Evolutionary conservation across 305 asterid genomes (phyloP), one percentile per base, ranked within the genome.

Genomic region (Fraxinus paxiana): DNA sequence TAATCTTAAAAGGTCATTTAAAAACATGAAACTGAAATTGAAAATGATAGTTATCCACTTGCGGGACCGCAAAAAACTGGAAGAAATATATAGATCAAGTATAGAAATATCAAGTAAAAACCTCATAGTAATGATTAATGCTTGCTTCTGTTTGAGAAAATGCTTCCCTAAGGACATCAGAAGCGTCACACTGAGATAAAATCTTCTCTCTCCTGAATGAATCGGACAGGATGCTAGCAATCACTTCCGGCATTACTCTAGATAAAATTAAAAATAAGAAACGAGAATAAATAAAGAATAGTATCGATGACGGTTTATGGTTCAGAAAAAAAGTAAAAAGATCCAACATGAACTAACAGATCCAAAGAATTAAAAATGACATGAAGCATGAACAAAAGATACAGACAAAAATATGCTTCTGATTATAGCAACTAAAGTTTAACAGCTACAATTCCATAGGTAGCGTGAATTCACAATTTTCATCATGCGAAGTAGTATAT

Each of bases 151-250:
- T 91, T 80, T 89, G 92, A 86, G 79, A 85, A 85, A 94, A 96
- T 81, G 97, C 98, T 86, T 96, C 99, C 88, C 89, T 88, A 77
- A 96, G 99, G 83, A 96, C 97, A 82, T 92, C 97, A 35, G 99
- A 91, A 78, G 99, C 97, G 48, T 94, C 92, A 67, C 89, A 79
- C 74, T 78, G 92, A 46, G 86, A 87, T 82, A 96, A 81, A 76
- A 96, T 90, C 87, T 85, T 83, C 86, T 92, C 95, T 87, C 93
- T 92, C 88, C 85, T 91, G 75, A 86, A 85, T 18, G 95, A 79
- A 88, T 92, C 96, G 3, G 97, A 90, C 90, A 96, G 90, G 86
- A 96, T 88, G 81, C 90, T 92, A 85, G 92, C 87, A 81, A 96
- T 85, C 80, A 90, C 90, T 86, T 94, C 95, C 78, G 98, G 98